Evolutionary conservation across 2,329 filamentous ascomycete species (phyloP).

Genomic region (Colletotrichum eleusines): DNA sequence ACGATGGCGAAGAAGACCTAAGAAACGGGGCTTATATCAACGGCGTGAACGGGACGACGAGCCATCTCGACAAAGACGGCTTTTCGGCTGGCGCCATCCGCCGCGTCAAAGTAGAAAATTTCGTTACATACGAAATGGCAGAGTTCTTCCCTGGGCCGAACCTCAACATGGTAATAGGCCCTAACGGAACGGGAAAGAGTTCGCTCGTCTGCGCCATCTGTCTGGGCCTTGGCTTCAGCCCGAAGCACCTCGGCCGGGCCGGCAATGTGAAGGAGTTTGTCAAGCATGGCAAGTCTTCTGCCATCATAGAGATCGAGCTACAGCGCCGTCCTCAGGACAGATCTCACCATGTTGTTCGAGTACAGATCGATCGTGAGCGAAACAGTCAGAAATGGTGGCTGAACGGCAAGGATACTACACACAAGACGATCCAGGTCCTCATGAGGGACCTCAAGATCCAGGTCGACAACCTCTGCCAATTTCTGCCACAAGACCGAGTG

Average conservation of each 20-base stretch:
- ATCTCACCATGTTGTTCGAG: constrained; percentile 78
- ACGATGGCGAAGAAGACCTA: constrained; percentile 24
- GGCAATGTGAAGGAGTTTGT: constrained; percentile 90
- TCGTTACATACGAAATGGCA: constrained; percentile 93
- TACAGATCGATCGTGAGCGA: constrained; percentile 84
- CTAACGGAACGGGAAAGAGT: constrained; percentile 98
- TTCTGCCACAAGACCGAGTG: constrained; percentile 94
- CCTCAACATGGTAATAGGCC: constrained; percentile 97
- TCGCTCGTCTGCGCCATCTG: constrained; percentile 98
- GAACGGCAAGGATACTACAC: constrained; percentile 72
- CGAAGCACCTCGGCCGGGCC: constrained; percentile 86
- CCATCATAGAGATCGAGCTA: constrained; percentile 91
- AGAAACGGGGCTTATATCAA: constrained; percentile 32
- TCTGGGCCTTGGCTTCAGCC: constrained; percentile 86
- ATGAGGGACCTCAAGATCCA: constrained; percentile 85
- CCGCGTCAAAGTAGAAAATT: constrained; percentile 86
- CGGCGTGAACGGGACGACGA: constrained; percentile 36
- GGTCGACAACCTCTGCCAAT: constrained; percentile 97
- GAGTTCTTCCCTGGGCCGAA: constrained; percentile 93
- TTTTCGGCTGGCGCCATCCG: constrained; percentile 87
- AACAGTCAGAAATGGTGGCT: constrained; percentile 85
- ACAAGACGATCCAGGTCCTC: constrained; percentile 75
- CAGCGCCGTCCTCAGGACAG: constrained; percentile 70
- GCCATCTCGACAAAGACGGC: constrained; percentile 45
- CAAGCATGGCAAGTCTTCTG: constrained; percentile 84